Evolutionary conservation across 2,329 filamentous ascomycete species (phyloP), one percentile per base, ranked within the genome.

Genomic region (Aspergillus novofumigatus): DNA sequence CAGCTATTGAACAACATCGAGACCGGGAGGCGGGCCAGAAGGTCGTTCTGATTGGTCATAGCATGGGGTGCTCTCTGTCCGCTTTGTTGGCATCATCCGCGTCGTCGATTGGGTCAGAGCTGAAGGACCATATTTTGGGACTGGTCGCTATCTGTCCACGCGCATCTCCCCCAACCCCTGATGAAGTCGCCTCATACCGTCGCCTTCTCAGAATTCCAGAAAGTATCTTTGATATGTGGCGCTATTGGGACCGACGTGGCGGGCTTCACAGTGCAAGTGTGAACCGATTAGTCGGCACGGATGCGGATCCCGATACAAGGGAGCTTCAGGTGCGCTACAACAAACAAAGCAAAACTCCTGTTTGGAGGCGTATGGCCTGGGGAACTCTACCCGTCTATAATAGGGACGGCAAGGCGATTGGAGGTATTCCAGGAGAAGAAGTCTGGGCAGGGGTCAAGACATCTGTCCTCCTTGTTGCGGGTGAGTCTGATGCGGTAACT

Each of bases 11-110:
- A 42, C 81, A 86, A 49, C 84, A 93, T 67, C 84, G 88, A 44
- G 86, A 90, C 62, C 82, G 81, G 47, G 79, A 84, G 38, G 77
- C 80, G 20, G 79, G 78, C 1, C 92, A 96, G 71, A 83, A 86
- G 3, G 83, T 96, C 14, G 82, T 97, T 21, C 73, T 97, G 29
- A 84, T 97, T 58, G 91, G 88, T 1, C 94, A 99, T 69, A 96
- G 91, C 70, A 89, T 97, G 84, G 94, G 94, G 6, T 92, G 89
- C 57, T 89, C 89, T 3, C 78, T 97, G 21, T 85, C 88, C 5
- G 87, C 90, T 26, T 77, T 88, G 17, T 78, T 97, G 52, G 87
- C 91, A 9, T 86, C 85, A 0, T 77, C 80, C 2, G 74, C 81
- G 61, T 84, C 81, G 1, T 74, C 81, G 1, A 77, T 86, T 57